Percentiles rank a stretch among this genome's conserved stretches.
Conservation (phyloP, 2,329 filamentous ascomycete species). For the Colletotrichum sp. region DNA sequence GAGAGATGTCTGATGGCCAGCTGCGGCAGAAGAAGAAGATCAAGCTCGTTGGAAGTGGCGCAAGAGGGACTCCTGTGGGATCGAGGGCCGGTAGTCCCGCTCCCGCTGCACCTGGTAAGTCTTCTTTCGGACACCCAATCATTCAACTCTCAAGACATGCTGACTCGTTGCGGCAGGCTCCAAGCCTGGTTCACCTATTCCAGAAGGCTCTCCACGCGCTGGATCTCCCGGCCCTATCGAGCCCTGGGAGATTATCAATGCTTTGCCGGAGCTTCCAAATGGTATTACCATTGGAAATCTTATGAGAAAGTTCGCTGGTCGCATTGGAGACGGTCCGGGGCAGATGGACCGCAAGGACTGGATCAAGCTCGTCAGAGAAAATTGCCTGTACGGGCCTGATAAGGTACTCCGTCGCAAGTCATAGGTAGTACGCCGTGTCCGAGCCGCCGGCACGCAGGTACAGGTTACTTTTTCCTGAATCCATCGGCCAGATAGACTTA, state of each 20-base stretch:
- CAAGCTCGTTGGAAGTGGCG: constrained; percentile 52
- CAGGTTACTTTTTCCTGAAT: neutral
- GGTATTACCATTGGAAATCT: constrained; percentile 62
- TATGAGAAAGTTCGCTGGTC: constrained; percentile 57
- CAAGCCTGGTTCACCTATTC: constrained; percentile 24
- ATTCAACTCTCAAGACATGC: neutral
- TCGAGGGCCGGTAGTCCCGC: constrained; percentile 68
- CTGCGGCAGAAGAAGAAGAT: constrained; percentile 55
- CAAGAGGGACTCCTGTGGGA: constrained; percentile 58
- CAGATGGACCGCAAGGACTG: constrained; percentile 60
- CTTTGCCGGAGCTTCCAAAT: constrained; percentile 51
- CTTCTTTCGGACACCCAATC: neutral
- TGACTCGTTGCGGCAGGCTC: constrained; percentile 9
- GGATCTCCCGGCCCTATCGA: constrained; percentile 46
- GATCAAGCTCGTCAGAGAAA: constrained; percentile 63
- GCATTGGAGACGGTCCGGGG: constrained; percentile 56
- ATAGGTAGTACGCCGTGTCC: constrained; percentile 21
- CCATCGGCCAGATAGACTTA: neutral
- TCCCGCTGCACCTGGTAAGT: constrained; percentile 44
- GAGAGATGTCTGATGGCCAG: constrained; percentile 67
- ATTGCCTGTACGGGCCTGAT: constrained; percentile 57
- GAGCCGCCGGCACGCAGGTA: neutral
- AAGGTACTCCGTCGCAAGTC: constrained; percentile 54
- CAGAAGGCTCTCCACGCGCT: constrained; percentile 30
- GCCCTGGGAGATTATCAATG: constrained; percentile 58